Evolutionary conservation across 225 moss, liverwort and hornwort species (phyloP), one percentile per base, ranked within the genome.

Genomic region (Anthoceros angustus): DNA sequence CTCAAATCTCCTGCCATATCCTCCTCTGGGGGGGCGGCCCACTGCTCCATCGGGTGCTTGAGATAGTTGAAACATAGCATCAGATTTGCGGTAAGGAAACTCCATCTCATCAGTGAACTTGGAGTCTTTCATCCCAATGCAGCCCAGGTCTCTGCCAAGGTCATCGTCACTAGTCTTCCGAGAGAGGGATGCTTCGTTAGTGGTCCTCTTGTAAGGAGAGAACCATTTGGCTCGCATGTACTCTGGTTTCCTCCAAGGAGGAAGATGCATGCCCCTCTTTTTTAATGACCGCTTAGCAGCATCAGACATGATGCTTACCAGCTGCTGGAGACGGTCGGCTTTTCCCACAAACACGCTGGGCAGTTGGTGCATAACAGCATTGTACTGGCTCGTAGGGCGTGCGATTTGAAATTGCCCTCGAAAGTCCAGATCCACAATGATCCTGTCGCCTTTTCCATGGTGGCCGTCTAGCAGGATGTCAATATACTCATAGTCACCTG

Each of bases 211-310:
- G 14, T 72, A 71, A 55, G 74, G 68, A 42, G 87, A 80, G 43
- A 90, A 70, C 90, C 90, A 90, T 65, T 87, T 87, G 6, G 83
- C 75, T 39, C 55, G 80, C 77, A 87, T 85, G 80, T 82, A 90
- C 42, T 82, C 79, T 12, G 87, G 77, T 4, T 85, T 90, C 42
- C 90, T 79, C 90, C 90, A 90, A 0, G 90, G 90, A 15, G 90
- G 90, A 64, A 90, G 80, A 49, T 81, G 74, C 87, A 90, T 85
- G 63, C 66, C 68, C 40, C 82, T 87, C 64, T 90, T 83, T 73
- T 81, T 78, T 45, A 83, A 67, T 2, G 87, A 87, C 12, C 64
- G 63, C 55, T 85, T 87, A 10, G 83, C 85, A 14, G 87, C 83
- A 25, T 85, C 83, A 12, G 85, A 86, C 90, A 90, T 87, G 21